Percentiles rank a stretch among this genome's conserved stretches.
phyloP scores from a whole-genome alignment of 768 basidiomycete genomes.

The Trametes sanguinea region DNA sequence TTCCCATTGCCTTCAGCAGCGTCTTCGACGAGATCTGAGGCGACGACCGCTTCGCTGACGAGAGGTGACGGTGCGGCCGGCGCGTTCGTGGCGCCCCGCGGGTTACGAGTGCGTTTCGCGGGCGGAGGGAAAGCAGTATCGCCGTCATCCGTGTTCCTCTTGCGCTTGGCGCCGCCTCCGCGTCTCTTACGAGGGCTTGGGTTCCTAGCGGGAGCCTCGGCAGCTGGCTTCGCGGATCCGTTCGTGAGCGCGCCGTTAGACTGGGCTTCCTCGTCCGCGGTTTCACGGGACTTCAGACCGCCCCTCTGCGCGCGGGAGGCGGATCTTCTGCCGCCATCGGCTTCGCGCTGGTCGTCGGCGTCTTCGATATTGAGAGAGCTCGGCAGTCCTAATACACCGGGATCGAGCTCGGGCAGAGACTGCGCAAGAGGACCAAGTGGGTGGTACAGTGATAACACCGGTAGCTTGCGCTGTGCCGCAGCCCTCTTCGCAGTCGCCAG shows the following conservation, averaged over 20 bases:
- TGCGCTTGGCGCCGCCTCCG: constrained; percentile 53
- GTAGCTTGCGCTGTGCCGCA: constrained; percentile 13
- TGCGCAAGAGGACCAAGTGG: constrained; percentile 63
- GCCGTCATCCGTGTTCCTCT: constrained; percentile 58
- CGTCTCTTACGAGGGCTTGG: constrained; percentile 53
- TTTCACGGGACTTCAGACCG: constrained; percentile 46
- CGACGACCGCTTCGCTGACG: constrained; percentile 40
- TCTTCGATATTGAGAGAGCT: constrained; percentile 41
- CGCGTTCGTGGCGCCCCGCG: constrained; percentile 41
- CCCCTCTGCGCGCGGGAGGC: constrained; percentile 50
- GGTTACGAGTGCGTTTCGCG: constrained; percentile 63
- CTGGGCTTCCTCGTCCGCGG: constrained; percentile 31
- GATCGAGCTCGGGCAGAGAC: constrained; percentile 66
- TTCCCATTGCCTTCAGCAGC: constrained; percentile 26
- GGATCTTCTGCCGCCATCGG: constrained; percentile 45
- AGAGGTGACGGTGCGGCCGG: constrained; percentile 28
- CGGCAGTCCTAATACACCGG: constrained; percentile 56
- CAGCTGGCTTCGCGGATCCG: constrained; percentile 32
- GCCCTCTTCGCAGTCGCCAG: not conserved
- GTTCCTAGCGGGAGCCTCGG: constrained; percentile 29
- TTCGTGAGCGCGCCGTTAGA: constrained; percentile 32
- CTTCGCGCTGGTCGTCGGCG: constrained; percentile 28
- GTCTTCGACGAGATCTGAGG: constrained; percentile 36
- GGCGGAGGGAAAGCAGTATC: constrained; percentile 62
- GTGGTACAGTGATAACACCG: constrained; percentile 62